Base-by-base conservation (phyloP, 1,284 basidiomycete species). In the Mycena sp. region DNA sequence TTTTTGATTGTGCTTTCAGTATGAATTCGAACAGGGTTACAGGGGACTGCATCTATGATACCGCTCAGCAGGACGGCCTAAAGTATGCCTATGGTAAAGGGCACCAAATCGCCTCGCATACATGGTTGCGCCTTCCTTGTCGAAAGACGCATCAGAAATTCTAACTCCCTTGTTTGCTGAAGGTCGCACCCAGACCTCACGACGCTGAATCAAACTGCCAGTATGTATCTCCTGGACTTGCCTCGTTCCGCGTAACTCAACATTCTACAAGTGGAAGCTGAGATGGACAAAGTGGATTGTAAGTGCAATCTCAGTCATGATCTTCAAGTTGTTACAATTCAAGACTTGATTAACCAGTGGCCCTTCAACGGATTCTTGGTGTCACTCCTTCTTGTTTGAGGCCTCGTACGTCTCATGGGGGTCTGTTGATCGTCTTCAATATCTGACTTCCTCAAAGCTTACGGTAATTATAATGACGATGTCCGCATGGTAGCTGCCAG, bases 11-110 rank as follows among this genome's bases (percentile, higher is more conserved):
- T 17, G 0, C 21, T 16, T 6, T 23, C 17, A 1, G 19, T 4
- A 12, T 5, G 1, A 28, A 7, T 6, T 17, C 41, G n/a, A 6
- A 58, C 29, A 11, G 2, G 5, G 23, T 21, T 5, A 1, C n/a
- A 59, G 57, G 46, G 46, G 57, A 23, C 25, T 59, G 40, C 40
- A 41, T 41, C n/a, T 41, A 41, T 17, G 19, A 41, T 41, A 17
- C 7, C 7, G 16, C 40, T 10, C 40, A 10, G 40, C 40, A 16
- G 40, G 19, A 16, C 7, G n/a, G 6, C n/a, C 19, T 41, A 6
- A 41, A 41, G 40, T 6, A 16, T 11, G 10, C n/a, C 6, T 41
- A 41, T 21, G n/a, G 7, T 6, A 17, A 16, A 19, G 40, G 40
- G 7, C 40, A 41, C 19, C 40, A 41, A 41, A 41, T 41, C 12